Evolutionary conservation across 768 basidiomycete genomes (phyloP), one percentile per base, ranked within the genome.

Genomic region (Megacollybia marginata): DNA sequence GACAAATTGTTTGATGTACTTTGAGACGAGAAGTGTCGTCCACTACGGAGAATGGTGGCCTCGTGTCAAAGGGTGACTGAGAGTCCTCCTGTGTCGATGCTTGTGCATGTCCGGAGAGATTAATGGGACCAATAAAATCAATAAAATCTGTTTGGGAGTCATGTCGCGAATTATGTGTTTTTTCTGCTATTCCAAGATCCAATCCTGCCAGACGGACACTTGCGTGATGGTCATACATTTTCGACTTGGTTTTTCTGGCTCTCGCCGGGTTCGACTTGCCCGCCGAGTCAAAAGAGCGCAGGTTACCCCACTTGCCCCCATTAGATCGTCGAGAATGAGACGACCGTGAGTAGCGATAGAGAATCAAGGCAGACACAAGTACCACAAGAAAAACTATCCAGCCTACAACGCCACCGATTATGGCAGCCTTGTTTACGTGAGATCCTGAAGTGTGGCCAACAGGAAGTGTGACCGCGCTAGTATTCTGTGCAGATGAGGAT

Each of bases 31-130:
- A n/a, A n/a, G n/a, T n/a, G n/a, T n/a, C n/a, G n/a, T n/a, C n/a
- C n/a, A n/a, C n/a, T n/a, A n/a, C 56, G 13, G 56, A 57, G 44
- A 57, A 57, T 9, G 56, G 56, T 5, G 56, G 53, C 38, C 38
- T 28, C 23, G 6, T 40, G 38, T 40, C 38, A 13, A 4, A 18
- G 5, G 38, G 38, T 8, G 38, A 40, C 3, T 40, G 8, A 13
- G 8, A 15, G 15, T 18, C 38, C 13, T 40, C 38, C 8, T 40
- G 15, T 8, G 8, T 3, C 38, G 38, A 40, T 4, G 15, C 38
- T 40, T 18, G 15, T 8, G 38, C 5, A 8, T 5, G 13, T 40
- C 38, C 4, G 3, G 15, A 13, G 38, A 40, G 4, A 40, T 40
- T 40, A 13, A 40, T 40, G 3, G 15, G 15, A 8, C 38, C 38